Percentiles rank a stretch among this genome's conserved stretches.
Conservation (phyloP, 2,329 filamentous ascomycete genomes). For the Colletotrichum horii region DNA sequence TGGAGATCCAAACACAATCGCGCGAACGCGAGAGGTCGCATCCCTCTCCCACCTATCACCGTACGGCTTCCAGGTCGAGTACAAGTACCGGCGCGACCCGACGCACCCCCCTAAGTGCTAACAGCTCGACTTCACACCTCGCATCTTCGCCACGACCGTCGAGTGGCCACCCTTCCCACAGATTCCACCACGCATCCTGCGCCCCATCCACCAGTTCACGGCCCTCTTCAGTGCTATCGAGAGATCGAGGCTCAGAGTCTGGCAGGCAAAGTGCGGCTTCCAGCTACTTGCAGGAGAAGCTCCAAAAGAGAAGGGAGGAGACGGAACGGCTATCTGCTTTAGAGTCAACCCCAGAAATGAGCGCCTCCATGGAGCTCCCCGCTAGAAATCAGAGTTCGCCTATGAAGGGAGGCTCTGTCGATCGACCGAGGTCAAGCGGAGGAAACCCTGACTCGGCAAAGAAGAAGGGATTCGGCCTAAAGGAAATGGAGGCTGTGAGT, state of each 20-base stretch:
- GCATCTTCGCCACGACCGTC: conserved; percentile 39
- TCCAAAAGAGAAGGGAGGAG: conserved; percentile 56
- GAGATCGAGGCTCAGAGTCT: conserved; percentile 46
- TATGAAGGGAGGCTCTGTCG: conserved; percentile 35
- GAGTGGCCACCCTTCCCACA: conserved; percentile 40
- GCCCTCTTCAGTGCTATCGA: conserved; percentile 44
- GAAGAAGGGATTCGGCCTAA: conserved; percentile 64
- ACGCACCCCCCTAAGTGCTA: conserved; percentile 44
- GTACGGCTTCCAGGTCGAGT: conserved; percentile 52
- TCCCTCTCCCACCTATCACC: conserved; percentile 33
- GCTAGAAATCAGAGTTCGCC: conserved; percentile 44
- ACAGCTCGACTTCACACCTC: conserved; percentile 46
- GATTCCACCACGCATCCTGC: conserved; percentile 44
- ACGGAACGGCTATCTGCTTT: conserved; percentile 45
- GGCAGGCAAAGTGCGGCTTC: conserved; percentile 48
- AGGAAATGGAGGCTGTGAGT: conserved; percentile 70
- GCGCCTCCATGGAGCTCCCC: conserved; percentile 41
- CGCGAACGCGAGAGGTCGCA: conserved; percentile 16
- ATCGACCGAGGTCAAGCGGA: conserved; percentile 49
- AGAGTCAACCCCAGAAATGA: conserved; percentile 41
- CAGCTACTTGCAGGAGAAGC: conserved; percentile 58
- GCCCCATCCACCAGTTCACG: conserved; percentile 39
- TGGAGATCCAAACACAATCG: conserved; percentile 8
- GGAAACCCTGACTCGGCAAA: conserved; percentile 43
- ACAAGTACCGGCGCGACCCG: conserved; percentile 24